Base-by-base conservation (phyloP, 83 land plant species). In the Diphasiastrum complanatum region DNA sequence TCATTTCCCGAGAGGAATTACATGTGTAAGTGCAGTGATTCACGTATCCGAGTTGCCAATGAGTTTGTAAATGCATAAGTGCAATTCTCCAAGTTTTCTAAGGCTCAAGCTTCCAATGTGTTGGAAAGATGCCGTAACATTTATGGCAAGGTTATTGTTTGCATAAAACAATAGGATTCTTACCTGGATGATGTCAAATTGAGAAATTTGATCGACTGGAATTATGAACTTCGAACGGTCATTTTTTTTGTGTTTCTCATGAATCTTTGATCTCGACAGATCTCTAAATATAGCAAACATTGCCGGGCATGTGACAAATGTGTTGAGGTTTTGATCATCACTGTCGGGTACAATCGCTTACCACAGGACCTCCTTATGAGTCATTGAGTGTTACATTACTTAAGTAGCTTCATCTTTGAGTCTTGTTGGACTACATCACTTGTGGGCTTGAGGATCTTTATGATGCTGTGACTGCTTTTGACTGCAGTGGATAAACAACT, bases 231-330 rank as follows among this genome's bases (percentile, higher is more conserved):
- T 38, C 12, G 12, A 8, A 14, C 43, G 8, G 14, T 38, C 14
- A 8, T 38, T 8, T 38, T 38, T 38, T 38, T 38, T 8, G 8
- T 8, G 12, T 38, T 38, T 14, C 43, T 8, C 8, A 14, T 8
- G 43, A 38, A 38, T 38, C 14, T 54, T 54, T 54, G 52, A 10
- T 14, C 5, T 5, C 52, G 5, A 60, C 74, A 89, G 96, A 90
- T 89, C 43, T 76, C 64, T 35, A 89, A 85, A 73, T 75, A 69
- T 59, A 89, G 91, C 72, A 89, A 85, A 72, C 91, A 89, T 48
- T 89, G 91, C 33, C 75, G 96, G 67, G 91, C 83, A 4, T 89
- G 96, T 77, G 96, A 85, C 69, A 89, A 89, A 78, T 89, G 96
- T 76, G 86, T 89, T 53, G 91, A 85, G 56, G 79, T 5, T 89